A percentile compares a stretch with the other conserved stretches of the same genome.
Evolutionary conservation across 345 rosid species (phyloP).

Genomic region (Litchi chinensis): DNA sequence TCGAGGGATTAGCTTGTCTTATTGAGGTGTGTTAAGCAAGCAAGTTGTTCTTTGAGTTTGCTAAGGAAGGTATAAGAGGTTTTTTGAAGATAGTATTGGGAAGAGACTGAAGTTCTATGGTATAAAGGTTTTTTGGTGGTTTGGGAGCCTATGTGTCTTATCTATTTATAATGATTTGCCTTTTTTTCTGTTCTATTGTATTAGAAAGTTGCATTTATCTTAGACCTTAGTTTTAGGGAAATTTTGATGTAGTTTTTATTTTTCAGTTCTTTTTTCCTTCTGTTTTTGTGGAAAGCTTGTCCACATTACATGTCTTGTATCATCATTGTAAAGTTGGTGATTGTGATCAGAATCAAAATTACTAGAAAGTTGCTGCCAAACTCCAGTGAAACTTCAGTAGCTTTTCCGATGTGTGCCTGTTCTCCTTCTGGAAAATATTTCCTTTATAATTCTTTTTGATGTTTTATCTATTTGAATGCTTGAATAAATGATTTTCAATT

Average conservation of each 20-base stretch:
- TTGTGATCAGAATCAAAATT: neutral
- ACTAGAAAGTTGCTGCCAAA: neutral
- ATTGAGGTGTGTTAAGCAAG: neutral
- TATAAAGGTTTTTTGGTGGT: neutral
- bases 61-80: neutral
- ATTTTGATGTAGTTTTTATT: neutral
- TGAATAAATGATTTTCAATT: neutral
- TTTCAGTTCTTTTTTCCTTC: neutral
- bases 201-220: neutral
- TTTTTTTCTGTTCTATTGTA: neutral
- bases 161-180: neutral
- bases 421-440: neutral
- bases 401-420: neutral
- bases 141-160: neutral
- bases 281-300: neutral
- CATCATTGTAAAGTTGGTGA: neutral
- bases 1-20: neutral
- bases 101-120: neutral
- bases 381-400: neutral
- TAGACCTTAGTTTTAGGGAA: no score
- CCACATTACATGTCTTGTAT: neutral
- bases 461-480: neutral
- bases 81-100: neutral
- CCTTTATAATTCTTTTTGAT: neutral
- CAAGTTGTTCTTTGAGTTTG: neutral